phyloP scores from a whole-genome alignment of 2,329 filamentous ascomycete species.

The Nemania bipapillata region DNA sequence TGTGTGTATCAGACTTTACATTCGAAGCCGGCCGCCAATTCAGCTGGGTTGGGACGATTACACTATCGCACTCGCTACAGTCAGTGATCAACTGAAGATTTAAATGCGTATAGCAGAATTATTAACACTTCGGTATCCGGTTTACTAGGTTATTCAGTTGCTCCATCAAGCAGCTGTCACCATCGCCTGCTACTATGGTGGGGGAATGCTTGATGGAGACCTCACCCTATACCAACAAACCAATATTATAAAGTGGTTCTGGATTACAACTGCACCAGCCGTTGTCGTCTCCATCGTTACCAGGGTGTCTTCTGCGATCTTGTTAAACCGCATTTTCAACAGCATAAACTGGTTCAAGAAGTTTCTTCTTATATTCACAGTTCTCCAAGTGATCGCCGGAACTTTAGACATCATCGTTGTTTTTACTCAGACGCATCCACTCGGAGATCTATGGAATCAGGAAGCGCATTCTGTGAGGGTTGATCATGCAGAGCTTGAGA shows the following conservation, averaged over 20 bases:
- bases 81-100: too few relatives aligned
- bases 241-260: not conserved
- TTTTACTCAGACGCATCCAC: not conserved
- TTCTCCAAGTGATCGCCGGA: not conserved
- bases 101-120: not conserved
- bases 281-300: not conserved
- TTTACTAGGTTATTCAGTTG: conserved; percentile 1
- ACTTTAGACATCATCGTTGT: not conserved
- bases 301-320: not conserved
- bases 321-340: conserved; percentile 8
- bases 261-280: conserved; percentile 1
- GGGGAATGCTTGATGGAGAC: conserved; percentile 7
- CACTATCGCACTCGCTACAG: not conserved
- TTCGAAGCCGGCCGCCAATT: not conserved
- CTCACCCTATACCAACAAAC: not conserved
- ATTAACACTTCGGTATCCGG: not conserved
- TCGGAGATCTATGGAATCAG: not conserved
- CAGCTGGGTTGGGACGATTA: conserved; percentile 8
- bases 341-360: conserved; percentile 3
- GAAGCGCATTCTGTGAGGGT: too few relatives aligned
- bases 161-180: conserved; percentile 13
- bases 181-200: conserved; percentile 11
- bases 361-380: not conserved
- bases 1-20: not conserved
- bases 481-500: too few relatives aligned